These are phyloP conservation scores for Flaveria trinervia DNA, from an alignment of 129 eudicot species.

Conservation along the genomic window DNA sequence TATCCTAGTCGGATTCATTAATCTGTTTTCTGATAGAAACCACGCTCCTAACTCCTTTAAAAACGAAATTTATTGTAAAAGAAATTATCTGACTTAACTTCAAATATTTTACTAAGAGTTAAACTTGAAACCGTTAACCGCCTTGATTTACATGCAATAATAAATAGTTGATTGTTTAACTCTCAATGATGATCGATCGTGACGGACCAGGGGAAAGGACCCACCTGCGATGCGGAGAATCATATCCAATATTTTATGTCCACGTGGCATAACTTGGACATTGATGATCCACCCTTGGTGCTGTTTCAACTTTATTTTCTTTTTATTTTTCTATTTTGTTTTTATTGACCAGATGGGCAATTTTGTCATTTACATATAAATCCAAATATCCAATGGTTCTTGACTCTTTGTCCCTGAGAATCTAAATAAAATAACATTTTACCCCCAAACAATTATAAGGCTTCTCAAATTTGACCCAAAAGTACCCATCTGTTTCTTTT, in stretches of 20 bases:
- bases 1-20: too few species aligned
- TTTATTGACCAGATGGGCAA: background rate
- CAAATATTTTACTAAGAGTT: too few species aligned
- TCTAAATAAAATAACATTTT: background rate
- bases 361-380: slow-evolving; percentile 19
- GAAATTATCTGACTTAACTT: too few species aligned
- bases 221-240: slow-evolving; percentile 10
- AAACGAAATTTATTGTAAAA: too few species aligned
- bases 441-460: background rate
- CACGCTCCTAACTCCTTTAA: too few species aligned
- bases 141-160: too few species aligned
- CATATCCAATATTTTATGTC: background rate
- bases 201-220: slow-evolving; percentile 3
- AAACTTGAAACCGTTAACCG: too few species aligned
- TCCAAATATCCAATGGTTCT: background rate
- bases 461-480: slow-evolving; percentile 7
- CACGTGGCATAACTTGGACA: slow-evolving; percentile 30
- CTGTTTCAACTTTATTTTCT: slow-evolving; percentile 14
- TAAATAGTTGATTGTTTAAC: too few species aligned
- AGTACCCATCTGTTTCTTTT: background rate
- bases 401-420: background rate
- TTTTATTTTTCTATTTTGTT: background rate
- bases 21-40: too few species aligned
- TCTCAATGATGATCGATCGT: slow-evolving; percentile 1
- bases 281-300: slow-evolving; percentile 36